Base-by-base conservation (phyloP, 2,329 filamentous ascomycete genomes). In the Aspergillus texensis region DNA sequence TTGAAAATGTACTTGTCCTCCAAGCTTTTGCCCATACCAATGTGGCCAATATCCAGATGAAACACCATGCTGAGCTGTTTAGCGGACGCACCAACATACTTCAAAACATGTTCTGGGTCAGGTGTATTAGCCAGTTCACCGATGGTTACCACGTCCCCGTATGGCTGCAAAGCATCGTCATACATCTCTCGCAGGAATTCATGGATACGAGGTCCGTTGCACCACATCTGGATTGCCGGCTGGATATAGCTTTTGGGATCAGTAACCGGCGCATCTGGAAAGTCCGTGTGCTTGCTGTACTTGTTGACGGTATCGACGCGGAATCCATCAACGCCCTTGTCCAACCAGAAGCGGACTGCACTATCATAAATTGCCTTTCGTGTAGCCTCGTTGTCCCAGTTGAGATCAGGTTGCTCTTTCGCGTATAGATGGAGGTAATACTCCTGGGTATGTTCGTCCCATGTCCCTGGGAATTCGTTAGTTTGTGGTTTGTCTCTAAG, bases 381-480 rank as follows among this genome's bases (percentile, higher is more conserved):
- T 0, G 88, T 84, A 24, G 83, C 85, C 0, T 81, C 79, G 62
- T 88, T 89, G 72, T 93, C 89, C 90, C 90, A 94, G 75, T 94
- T 94, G 16, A 94, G 81, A 69, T 94, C 91, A 0, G 91, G 91
- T 74, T 93, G 91, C 67, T 90, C 86, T 21, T 84, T 84, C 11
- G 87, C 86, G 75, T 92, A 94, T 21, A 94, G 82, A 65, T 90
- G 87, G 0, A 93, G 84, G 71, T 91, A 93, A 74, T 91, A 93
- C 74, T 93, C 88, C 60, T 85, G 81, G 0, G 89, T 90, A 11
- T 76, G 73, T 68, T 90, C 86, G 69, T 92, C 89, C 82, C 86
- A 93, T 58, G 86, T 82, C 90, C 60, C 60, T 62, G 24, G 1
- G 30, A 0, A 14, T 54, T 14, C 12, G 41, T 61, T 24, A 34